Evolutionary conservation across 495 filamentous ascomycete genomes (phyloP), one percentile per base, ranked within the genome.

Genomic region (Glonium stellatum): DNA sequence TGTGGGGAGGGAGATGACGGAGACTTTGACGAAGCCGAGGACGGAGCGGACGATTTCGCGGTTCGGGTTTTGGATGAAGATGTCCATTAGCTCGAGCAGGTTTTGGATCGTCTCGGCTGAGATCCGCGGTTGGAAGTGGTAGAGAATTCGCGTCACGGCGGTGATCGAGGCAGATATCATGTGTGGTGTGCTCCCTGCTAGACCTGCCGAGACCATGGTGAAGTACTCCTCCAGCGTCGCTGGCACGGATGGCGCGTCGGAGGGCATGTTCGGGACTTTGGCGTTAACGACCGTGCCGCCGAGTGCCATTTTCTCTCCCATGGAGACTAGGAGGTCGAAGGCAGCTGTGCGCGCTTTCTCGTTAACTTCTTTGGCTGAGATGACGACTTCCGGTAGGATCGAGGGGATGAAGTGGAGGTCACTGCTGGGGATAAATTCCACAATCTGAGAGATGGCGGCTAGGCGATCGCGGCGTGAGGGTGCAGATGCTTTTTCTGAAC

Each of bases 101-200:
- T 97, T 91, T 31, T 76, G 71, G 48, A 93, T 73, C 0, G 82
- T 78, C 37, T 79, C 76, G 27, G 85, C 76, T 5, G 81, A 80
- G 18, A 86, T 72, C 58, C 79, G 59, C 10, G 69, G 70, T 51
- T 82, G 80, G 79, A 95, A 97, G 62, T 96, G 87, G 73, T 92
- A 97, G 34, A 98, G 84, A 23, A 96, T 82, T 5, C 95, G 82
- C 0, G 91, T 92, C 42, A 97, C 77, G 3, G 95, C 93, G 9
- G 90, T 96, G 69, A 98, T 92, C 10, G 87, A 88, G 5, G 93
- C 93, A 8, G 88, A 92, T 60, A 97, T 86, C 89, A 96, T 96
- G 75, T 97, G 93, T 39, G 93, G 91, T 18, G 90, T 88, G 60
- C 79, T 84, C 44, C 90, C 92, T 1, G 92, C 93, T 34, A 98